These are phyloP conservation scores for Solanum rostratum DNA, from an alignment of 257 asterid species.

Conservation along the genomic window DNA sequence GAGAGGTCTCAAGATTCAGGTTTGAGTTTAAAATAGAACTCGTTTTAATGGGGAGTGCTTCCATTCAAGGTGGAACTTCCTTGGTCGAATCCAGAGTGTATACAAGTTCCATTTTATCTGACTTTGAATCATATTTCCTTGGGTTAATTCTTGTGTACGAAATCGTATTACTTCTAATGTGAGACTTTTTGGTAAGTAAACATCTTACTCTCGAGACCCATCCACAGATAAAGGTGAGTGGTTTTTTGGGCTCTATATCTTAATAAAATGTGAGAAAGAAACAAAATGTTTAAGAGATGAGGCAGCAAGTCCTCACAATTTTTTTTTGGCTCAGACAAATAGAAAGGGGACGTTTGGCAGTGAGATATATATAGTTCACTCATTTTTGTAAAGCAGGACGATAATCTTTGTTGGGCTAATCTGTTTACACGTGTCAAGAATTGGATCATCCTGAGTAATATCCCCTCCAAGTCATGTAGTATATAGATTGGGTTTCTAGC, in stretches of 20 bases:
- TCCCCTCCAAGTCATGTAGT: conserved; percentile 16
- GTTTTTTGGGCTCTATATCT: background rate
- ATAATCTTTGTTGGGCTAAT: conserved; percentile 57
- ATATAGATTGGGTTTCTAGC: conserved; percentile 14
- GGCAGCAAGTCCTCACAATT: background rate
- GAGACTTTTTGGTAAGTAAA: background rate
- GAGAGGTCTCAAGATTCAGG: background rate
- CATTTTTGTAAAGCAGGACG: conserved; percentile 39
- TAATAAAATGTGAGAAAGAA: background rate
- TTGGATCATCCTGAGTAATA: conserved; percentile 18
- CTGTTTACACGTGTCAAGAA: conserved; percentile 42
- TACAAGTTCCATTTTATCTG: background rate
- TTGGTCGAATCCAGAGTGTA: background rate
- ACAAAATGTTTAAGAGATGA: background rate
- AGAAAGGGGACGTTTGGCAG: conserved; percentile 13
- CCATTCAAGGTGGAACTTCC: background rate
- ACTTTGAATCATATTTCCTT: background rate
- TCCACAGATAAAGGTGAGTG: background rate
- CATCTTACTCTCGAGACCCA: background rate
- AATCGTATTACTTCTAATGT: background rate
- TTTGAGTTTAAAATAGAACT: background rate
- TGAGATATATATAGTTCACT: conserved; percentile 26
- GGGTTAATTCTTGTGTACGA: background rate
- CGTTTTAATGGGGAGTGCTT: no score
- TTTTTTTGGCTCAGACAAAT: background rate